Evolutionary conservation across 768 basidiomycete genomes (phyloP).

Genomic region (Tricholoma saponaceum): DNA sequence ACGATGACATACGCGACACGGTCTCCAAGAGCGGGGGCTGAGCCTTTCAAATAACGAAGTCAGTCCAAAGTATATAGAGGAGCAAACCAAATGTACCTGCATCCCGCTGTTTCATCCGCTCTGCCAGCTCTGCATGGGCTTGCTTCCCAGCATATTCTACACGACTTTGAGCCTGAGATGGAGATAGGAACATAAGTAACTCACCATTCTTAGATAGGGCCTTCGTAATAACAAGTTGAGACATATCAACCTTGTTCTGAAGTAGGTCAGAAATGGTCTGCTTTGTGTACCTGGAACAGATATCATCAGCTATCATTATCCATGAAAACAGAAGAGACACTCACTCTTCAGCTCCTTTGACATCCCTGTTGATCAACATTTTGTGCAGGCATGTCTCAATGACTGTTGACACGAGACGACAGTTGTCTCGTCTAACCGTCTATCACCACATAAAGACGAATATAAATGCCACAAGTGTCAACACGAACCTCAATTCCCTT

Average conservation of each 20-base stretch:
- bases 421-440: constrained; percentile 98
- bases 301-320: constrained; percentile 1
- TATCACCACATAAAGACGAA: constrained; percentile 25
- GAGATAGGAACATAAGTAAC: constrained; percentile 7
- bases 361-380: constrained; percentile 94
- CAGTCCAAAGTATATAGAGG: background rate
- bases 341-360: constrained; percentile 89
- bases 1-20: constrained; percentile 99
- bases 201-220: constrained; percentile 84
- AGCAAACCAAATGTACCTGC: constrained; percentile 48
- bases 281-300: constrained; percentile 73
- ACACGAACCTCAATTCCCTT: constrained; percentile 92
- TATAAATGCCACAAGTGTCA: background rate
- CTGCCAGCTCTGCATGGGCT: constrained; percentile 94
- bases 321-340: background rate
- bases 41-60: constrained; percentile 45
- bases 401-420: constrained; percentile 95
- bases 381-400: constrained; percentile 98
- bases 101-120: constrained; percentile 93
- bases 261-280: constrained; percentile 89
- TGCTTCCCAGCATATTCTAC: constrained; percentile 92
- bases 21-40: constrained; percentile 95
- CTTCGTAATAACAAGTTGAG: constrained; percentile 98
- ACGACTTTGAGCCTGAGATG: background rate
- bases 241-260: constrained; percentile 98